Conservation (phyloP, 345 rosid species). For the Eucalyptus tenuipes region DNA sequence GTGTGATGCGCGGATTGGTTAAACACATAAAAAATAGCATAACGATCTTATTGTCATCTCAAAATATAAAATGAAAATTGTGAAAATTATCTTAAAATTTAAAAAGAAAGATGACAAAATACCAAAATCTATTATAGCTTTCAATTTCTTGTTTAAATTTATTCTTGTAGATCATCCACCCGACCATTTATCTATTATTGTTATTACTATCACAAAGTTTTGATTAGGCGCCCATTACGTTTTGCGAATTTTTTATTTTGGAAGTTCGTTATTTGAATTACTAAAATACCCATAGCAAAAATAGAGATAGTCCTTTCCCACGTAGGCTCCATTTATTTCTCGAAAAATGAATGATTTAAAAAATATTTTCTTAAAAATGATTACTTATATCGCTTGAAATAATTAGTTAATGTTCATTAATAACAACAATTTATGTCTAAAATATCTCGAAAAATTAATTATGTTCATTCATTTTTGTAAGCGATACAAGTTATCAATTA, state of each 20-base stretch:
- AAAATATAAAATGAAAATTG: background rate
- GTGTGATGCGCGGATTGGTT: background rate
- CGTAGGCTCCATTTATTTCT: background rate
- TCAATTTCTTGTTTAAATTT: background rate
- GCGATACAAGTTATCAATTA: background rate
- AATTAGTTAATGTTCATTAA: background rate
- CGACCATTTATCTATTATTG: background rate
- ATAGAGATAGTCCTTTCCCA: background rate
- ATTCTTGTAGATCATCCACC: background rate
- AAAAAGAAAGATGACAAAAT: background rate
- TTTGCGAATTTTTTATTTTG: background rate
- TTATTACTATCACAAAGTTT: background rate
- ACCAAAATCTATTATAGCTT: background rate
- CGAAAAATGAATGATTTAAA: too few relatives aligned
- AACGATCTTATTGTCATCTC: background rate
- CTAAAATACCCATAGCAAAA: background rate
- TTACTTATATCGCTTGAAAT: background rate
- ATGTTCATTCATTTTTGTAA: background rate
- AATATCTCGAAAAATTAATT: too few relatives aligned
- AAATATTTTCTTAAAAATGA: background rate
- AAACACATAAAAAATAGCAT: background rate
- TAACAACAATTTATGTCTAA: background rate
- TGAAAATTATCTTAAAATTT: background rate
- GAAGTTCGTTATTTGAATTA: background rate
- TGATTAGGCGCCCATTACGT: background rate